phyloP scores from a whole-genome alignment of 352 stramenopile species.

The Phytophthora pisi region DNA sequence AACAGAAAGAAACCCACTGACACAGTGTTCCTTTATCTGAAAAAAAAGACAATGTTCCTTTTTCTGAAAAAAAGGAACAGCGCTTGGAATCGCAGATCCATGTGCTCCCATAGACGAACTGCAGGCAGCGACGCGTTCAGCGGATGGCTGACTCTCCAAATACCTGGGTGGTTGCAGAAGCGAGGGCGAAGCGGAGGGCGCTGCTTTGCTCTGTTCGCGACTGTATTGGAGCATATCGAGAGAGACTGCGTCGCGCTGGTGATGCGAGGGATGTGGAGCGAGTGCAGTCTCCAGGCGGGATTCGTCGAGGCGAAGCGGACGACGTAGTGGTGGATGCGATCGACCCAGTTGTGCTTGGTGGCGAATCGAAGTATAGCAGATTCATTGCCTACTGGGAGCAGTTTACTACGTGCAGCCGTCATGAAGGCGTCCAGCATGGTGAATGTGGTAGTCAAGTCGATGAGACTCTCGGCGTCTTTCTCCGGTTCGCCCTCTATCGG shows the following conservation, averaged over 20 bases:
- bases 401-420: background rate
- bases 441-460: constrained; percentile 39
- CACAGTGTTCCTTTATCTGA: too few relatives aligned
- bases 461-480: constrained; percentile 15
- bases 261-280: constrained; percentile 19
- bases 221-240: constrained; percentile 12
- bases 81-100: constrained; percentile 24
- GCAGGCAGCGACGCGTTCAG: constrained; percentile 7
- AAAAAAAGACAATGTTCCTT: too few relatives aligned
- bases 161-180: constrained; percentile 34
- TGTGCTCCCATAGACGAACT: constrained; percentile 39
- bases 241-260: background rate
- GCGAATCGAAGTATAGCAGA: constrained; percentile 16
- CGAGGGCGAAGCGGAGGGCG: constrained; percentile 7
- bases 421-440: constrained; percentile 45
- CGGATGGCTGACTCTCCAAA: constrained; percentile 28
- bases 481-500: background rate
- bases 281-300: constrained; percentile 21
- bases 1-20: too few relatives aligned
- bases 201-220: background rate
- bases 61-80: too few relatives aligned
- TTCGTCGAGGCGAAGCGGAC: constrained; percentile 19
- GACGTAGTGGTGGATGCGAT: constrained; percentile 43
- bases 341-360: constrained; percentile 47
- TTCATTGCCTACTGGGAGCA: background rate